Conservation (phyloP, 2,329 filamentous ascomycete species). For the Pseudonectria buxi region DNA sequence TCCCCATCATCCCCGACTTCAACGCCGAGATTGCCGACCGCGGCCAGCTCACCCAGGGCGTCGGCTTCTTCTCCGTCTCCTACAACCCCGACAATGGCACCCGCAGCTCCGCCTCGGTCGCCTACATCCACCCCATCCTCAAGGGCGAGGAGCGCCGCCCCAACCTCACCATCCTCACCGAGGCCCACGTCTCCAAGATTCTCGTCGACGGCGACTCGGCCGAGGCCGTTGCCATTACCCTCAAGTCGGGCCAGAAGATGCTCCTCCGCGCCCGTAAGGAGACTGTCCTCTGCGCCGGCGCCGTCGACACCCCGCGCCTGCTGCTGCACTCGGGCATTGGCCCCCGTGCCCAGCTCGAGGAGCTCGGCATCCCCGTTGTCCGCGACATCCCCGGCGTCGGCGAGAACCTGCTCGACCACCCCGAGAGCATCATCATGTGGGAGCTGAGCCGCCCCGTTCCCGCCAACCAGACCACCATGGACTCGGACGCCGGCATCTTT, state of each 20-base stretch:
- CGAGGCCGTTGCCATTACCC: conserved; percentile 63
- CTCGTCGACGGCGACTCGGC: conserved; percentile 65
- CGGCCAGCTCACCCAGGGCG: conserved; percentile 66
- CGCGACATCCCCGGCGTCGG: conserved; percentile 53
- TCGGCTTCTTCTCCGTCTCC: conserved; percentile 85
- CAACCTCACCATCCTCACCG: conserved; percentile 80
- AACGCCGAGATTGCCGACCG: conserved; percentile 72
- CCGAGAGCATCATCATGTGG: conserved; percentile 58
- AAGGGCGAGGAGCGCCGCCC: conserved; percentile 73
- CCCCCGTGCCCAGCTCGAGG: conserved; percentile 45
- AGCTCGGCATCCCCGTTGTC: conserved; percentile 49
- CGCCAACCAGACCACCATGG: conserved; percentile 78
- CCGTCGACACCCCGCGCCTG: conserved; percentile 71
- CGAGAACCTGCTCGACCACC: conserved; percentile 55
- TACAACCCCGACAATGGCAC: conserved; percentile 86
- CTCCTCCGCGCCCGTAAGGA: conserved; percentile 62
- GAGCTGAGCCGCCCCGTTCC: conserved; percentile 74
- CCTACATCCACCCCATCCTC: conserved; percentile 88
- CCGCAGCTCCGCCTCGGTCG: conserved; percentile 79
- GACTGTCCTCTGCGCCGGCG: conserved; percentile 73
- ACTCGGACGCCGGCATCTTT: conserved; percentile 85
- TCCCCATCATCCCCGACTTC: conserved; percentile 79
- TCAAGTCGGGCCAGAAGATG: conserved; percentile 45
- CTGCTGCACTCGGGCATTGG: conserved; percentile 53
- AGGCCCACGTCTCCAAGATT: conserved; percentile 80